Evolutionary conservation across 1,284 basidiomycete genomes (phyloP), one percentile per base, ranked within the genome.

Genomic region (Acaromyces ingoldii): DNA sequence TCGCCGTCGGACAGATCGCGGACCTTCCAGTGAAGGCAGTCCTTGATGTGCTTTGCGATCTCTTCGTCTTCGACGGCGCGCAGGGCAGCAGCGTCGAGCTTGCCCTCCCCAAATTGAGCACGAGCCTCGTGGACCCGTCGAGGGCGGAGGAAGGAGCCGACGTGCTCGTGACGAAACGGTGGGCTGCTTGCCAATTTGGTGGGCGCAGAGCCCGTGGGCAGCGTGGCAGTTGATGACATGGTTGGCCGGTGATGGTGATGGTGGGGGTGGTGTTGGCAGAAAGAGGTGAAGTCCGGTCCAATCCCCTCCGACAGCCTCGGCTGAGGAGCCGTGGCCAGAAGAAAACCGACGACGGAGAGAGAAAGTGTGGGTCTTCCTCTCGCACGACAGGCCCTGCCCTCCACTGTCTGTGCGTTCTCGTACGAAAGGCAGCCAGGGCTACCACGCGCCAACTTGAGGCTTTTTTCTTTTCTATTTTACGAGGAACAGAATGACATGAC

Each of bases 1-100:
- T 85, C 84, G 30, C 84, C 84, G 65, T 85, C 84, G 3, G 83
- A 84, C 55, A 85, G 79, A 19, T 78, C 78, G 59, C 78, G 79
- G 13, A 85, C 77, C 24, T 82, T 82, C 22, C 80, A 65, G 13
- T 79, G 74, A 40, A 78, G 77, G 62, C 84, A 82, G 47, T 83
- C 71, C 49, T 79, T 64, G 33, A 85, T 77, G 49, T 82, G 79
- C 29, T 79, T 74, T 45, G 72, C 72, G 61, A 85, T 81, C 29
- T 82, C 81, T 31, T 78, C 77, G 60, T 84, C 81, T 73, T 84
- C 82, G 25, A 79, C 59, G 46, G 75, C 74, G 26, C 75, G 76
- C 13, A 85, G 76, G 34, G 81, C 79, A 3, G 78, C 75, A 21
- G 61, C 58, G 17, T 76, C 70, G 55, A 81, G 74, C 51, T 78